Conservation (phyloP, 2,329 filamentous ascomycete species). For the Aspergillus vadensis region DNA sequence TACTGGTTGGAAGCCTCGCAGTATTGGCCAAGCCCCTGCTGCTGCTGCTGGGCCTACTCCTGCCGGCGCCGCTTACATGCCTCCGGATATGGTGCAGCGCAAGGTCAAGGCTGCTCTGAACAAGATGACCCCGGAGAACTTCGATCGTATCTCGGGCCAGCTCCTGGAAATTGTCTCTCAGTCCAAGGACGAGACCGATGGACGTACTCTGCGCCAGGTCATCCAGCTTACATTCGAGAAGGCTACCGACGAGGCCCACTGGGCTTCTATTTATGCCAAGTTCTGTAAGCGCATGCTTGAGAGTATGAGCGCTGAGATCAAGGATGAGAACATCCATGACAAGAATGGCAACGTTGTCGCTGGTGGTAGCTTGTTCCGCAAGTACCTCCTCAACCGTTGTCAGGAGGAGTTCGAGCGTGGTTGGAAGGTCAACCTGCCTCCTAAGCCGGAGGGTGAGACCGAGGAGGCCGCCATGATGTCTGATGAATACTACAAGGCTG, state of each 20-base stretch:
- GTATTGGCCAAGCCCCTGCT: conserved; percentile 54
- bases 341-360: conserved; percentile 85
- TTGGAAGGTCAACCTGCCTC: conserved; percentile 86
- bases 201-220: conserved; percentile 91
- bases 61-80: conserved; percentile 64
- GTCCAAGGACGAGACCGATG: conserved; percentile 92
- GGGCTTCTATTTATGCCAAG: conserved; percentile 98
- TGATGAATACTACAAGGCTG: conserved; percentile 93
- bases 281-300: conserved; percentile 98
- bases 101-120: conserved; percentile 98
- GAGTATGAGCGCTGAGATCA: conserved; percentile 91
- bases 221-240: conserved; percentile 99
- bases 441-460: conserved; percentile 70
- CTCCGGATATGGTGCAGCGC: conserved; percentile 91
- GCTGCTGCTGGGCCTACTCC: conserved; percentile 50
- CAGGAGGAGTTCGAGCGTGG: conserved; percentile 98
- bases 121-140: conserved; percentile 99
- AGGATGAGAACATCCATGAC: conserved; percentile 92
- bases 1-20: conserved; percentile 88
- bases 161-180: conserved; percentile 91
- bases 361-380: conserved; percentile 93
- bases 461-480: conserved; percentile 81
- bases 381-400: conserved; percentile 97
- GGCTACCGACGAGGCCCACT: conserved; percentile 96
- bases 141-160: conserved; percentile 91